phyloP scores from a whole-genome alignment of 768 basidiomycete genomes.

The Suillus hirtellus region DNA sequence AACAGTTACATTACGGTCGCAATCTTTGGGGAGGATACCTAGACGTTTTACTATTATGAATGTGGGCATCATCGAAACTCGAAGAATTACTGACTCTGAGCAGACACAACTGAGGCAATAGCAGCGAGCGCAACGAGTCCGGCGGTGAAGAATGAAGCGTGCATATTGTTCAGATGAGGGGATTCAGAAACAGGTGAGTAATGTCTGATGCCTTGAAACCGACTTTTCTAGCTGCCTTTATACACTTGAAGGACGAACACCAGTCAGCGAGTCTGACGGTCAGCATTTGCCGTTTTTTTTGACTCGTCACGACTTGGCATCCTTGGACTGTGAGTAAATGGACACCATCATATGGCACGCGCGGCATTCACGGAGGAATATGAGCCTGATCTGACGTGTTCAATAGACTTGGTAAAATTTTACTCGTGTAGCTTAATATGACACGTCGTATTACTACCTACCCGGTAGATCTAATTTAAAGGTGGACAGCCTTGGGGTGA shows the following conservation, averaged over 20 bases:
- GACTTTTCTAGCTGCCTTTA: constrained; percentile 18
- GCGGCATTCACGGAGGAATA: background rate
- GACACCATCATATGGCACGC: background rate
- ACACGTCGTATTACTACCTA: no score
- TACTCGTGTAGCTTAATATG: no score
- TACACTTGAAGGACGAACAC: constrained; percentile 10
- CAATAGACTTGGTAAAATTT: no score
- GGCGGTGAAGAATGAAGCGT: constrained; percentile 21
- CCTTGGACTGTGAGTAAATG: background rate
- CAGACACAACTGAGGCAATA: constrained; percentile 5
- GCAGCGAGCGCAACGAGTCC: constrained; percentile 14
- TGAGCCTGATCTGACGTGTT: no score
- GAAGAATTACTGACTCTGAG: constrained; percentile 21
- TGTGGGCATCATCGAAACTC: background rate
- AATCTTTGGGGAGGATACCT: constrained; percentile 25
- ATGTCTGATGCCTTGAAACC: background rate
- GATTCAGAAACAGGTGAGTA: background rate
- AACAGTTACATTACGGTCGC: constrained; percentile 55
- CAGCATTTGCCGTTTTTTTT: background rate
- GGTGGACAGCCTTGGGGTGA: no score
- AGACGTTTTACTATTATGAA: background rate
- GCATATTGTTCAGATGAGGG: constrained; percentile 16
- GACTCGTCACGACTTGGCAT: background rate
- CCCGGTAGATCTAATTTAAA: no score
- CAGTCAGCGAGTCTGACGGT: no score